Conservation (phyloP, 169 alveolate genomes). For the Nephromyces sp. region DNA sequence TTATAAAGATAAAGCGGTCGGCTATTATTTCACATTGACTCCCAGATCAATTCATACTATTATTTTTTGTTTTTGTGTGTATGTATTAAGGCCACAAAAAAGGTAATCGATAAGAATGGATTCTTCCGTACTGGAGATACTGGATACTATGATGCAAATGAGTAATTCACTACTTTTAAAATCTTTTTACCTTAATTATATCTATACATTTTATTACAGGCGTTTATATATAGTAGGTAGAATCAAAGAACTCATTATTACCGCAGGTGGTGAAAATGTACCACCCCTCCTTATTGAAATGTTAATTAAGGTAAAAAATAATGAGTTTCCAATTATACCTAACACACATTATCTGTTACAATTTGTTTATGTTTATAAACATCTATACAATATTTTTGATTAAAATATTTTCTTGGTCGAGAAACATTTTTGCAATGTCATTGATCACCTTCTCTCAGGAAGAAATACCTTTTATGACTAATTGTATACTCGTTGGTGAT, state of each 20-base stretch:
- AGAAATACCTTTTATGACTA: conserved; percentile 36
- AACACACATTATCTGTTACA: background rate
- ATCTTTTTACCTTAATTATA: no score
- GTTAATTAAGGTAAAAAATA: conserved; percentile 30
- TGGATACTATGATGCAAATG: conserved; percentile 56
- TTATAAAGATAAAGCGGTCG: conserved; percentile 33
- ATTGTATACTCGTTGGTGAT: conserved; percentile 65
- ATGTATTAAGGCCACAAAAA: conserved; percentile 44
- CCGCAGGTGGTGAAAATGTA: conserved; percentile 77
- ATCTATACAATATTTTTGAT: background rate
- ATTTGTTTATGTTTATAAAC: background rate
- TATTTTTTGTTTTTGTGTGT: background rate
- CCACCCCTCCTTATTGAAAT: conserved; percentile 68
- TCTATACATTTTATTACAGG: no score
- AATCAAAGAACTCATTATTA: conserved; percentile 61
- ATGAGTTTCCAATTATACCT: background rate
- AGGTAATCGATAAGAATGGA: conserved; percentile 58
- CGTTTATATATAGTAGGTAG: conserved; percentile 57
- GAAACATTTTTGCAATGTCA: background rate
- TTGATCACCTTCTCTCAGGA: conserved; percentile 10
- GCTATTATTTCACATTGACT: background rate
- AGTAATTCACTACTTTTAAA: conserved; percentile 11
- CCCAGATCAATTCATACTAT: background rate
- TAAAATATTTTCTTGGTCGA: no score
- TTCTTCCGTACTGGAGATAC: conserved; percentile 74